Evolutionary conservation across 2,329 filamentous ascomycete species (phyloP).

Genomic region (Bipolaris sorokiniana): DNA sequence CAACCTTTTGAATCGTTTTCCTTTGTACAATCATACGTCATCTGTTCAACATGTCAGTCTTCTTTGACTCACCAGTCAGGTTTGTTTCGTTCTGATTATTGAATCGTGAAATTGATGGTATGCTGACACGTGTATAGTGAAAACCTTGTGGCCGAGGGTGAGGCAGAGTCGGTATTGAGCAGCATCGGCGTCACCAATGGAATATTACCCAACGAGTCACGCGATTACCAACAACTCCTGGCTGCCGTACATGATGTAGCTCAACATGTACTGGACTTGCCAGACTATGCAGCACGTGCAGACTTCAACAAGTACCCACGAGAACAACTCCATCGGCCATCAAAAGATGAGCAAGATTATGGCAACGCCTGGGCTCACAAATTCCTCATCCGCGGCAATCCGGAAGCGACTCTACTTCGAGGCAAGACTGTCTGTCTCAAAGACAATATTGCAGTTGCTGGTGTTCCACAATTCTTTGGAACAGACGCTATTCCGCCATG

Average conservation of each 20-base stretch:
- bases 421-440: slow-evolving; percentile 60
- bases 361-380: slow-evolving; percentile 61
- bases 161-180: slow-evolving; percentile 29
- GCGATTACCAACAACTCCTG: slow-evolving; percentile 57
- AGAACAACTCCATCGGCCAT: slow-evolving; percentile 52
- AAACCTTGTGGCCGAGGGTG: slow-evolving; percentile 30
- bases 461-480: slow-evolving; percentile 61
- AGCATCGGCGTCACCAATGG: slow-evolving; percentile 33
- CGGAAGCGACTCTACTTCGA: slow-evolving; percentile 19
- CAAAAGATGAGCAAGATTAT: slow-evolving; percentile 38
- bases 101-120: background rate
- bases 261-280: slow-evolving; percentile 52
- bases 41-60: slow-evolving; percentile 32
- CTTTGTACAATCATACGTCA: background rate
- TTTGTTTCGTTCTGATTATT: slow-evolving; percentile 3
- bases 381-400: slow-evolving; percentile 53
- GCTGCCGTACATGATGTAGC: slow-evolving; percentile 61
- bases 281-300: slow-evolving; percentile 56
- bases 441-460: slow-evolving; percentile 62
- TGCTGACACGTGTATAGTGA: slow-evolving; percentile 22
- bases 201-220: slow-evolving; percentile 48
- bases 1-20: background rate
- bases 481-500: slow-evolving; percentile 57
- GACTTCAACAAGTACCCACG: slow-evolving; percentile 55
- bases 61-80: slow-evolving; percentile 37